Percentiles rank a stretch among this genome's conserved stretches.
Conservation (phyloP, 2,329 filamentous ascomycete species). For the Colletotrichum sp. region DNA sequence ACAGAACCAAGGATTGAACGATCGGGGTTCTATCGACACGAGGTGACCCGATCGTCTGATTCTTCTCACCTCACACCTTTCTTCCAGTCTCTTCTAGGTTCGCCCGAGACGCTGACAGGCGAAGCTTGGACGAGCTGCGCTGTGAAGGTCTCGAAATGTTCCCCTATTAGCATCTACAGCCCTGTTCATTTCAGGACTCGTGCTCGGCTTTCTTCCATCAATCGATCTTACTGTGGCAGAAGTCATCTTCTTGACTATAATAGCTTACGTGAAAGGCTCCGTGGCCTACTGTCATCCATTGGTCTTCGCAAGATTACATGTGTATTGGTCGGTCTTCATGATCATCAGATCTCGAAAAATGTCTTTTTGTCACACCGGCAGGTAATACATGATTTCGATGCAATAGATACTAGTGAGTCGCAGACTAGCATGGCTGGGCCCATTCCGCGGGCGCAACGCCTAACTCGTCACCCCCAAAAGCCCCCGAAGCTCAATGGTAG, state of each 20-base stretch:
- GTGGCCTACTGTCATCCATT: not conserved
- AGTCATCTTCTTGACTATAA: not conserved
- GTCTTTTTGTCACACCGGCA: accelerated
- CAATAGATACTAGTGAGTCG: not conserved
- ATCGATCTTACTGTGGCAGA: accelerated
- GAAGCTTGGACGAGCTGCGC: not conserved
- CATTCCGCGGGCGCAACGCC: not conserved
- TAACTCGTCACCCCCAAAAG: not conserved
- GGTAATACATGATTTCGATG: not conserved
- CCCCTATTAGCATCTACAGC: not conserved
- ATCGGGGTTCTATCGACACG: not conserved
- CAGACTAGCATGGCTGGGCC: not conserved
- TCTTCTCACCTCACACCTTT: not conserved
- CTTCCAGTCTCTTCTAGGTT: not conserved
- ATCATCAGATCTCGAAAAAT: not conserved
- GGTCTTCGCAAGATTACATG: not conserved
- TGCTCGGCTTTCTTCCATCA: not conserved
- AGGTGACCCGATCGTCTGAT: not conserved
- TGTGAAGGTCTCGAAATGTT: accelerated
- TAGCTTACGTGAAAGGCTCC: not conserved
- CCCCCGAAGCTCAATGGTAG: not conserved
- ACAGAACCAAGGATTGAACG: not conserved
- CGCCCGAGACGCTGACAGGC: not conserved
- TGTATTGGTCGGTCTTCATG: not conserved
- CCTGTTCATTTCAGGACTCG: not conserved